These are phyloP conservation scores for Rhynchosporium graminicola DNA, from an alignment of 2,329 filamentous ascomycete species.

Conservation along the genomic window DNA sequence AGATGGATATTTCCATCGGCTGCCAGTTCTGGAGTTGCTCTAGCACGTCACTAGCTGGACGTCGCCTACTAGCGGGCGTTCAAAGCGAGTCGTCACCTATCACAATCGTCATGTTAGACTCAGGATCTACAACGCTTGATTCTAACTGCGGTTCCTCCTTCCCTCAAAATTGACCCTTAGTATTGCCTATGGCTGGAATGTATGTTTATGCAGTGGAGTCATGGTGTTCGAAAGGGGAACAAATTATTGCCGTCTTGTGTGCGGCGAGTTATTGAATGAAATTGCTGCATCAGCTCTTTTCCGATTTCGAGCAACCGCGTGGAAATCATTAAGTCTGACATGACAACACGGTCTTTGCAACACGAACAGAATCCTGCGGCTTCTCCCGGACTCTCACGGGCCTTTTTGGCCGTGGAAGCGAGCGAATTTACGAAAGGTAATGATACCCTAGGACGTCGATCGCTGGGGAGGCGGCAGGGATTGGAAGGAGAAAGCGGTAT, in stretches of 20 bases:
- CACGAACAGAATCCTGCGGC: slow-evolving; percentile 30
- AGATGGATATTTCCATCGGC: slow-evolving; percentile 29
- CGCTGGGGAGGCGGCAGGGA: slow-evolving; percentile 30
- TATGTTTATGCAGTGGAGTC: no score
- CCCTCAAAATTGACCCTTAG: slow-evolving; percentile 3
- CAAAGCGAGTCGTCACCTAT: not conserved
- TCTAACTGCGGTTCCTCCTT: slow-evolving; percentile 20
- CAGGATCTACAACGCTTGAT: slow-evolving; percentile 30
- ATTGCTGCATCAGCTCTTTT: slow-evolving; percentile 12
- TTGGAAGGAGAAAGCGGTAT: slow-evolving; percentile 19
- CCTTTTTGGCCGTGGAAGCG: slow-evolving; percentile 37
- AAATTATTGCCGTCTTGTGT: slow-evolving; percentile 9
- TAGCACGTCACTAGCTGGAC: slow-evolving; percentile 15
- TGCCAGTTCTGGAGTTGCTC: slow-evolving; percentile 29
- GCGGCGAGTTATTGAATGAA: slow-evolving; percentile 14
- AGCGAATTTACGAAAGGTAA: slow-evolving; percentile 26
- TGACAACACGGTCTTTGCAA: slow-evolving; percentile 15
- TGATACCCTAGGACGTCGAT: slow-evolving; percentile 37
- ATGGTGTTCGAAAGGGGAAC: not conserved
- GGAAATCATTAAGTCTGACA: slow-evolving; percentile 26
- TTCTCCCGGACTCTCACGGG: slow-evolving; percentile 38
- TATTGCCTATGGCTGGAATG: not conserved
- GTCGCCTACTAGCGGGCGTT: slow-evolving; percentile 6
- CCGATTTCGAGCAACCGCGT: slow-evolving; percentile 6
- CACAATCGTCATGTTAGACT: slow-evolving; percentile 14